A percentile compares a stretch with the other conserved stretches of the same genome.
Conservation (phyloP, 2,329 filamentous ascomycete species). For the Paecilomyces variotii region DNA sequence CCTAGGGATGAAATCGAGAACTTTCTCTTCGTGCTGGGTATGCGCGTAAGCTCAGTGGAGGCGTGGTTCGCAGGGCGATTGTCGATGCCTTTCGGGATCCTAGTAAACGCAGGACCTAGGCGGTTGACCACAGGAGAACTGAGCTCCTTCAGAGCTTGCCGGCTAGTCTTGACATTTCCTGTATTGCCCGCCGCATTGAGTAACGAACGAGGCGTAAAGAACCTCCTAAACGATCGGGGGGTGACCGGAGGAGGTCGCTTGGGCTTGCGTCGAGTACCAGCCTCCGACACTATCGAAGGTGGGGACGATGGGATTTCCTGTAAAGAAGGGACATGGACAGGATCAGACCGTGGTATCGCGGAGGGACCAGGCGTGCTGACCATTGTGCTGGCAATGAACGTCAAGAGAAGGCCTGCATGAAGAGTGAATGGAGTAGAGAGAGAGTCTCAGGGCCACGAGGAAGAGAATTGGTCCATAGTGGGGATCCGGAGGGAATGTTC, state of each 20-base stretch:
- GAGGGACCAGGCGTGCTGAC: conserved; percentile 22
- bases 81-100: conserved; percentile 24
- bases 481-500: conserved; percentile 10
- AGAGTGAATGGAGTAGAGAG: background rate
- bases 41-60: conserved; percentile 23
- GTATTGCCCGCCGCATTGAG: conserved; percentile 25
- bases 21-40: conserved; percentile 39
- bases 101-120: conserved; percentile 34
- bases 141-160: conserved; percentile 38
- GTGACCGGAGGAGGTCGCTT: conserved; percentile 42
- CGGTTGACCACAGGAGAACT: conserved; percentile 36
- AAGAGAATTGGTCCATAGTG: conserved; percentile 12
- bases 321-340: conserved; percentile 19
- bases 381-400: conserved; percentile 18
- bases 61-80: conserved; percentile 18
- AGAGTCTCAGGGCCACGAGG: conserved; percentile 1
- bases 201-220: conserved; percentile 43
- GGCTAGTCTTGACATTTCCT: conserved; percentile 30
- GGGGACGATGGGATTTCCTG: conserved; percentile 35
- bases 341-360: conserved; percentile 27
- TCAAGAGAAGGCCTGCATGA: background rate
- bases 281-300: conserved; percentile 32
- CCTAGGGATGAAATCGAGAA: conserved; percentile 37
- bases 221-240: conserved; percentile 43
- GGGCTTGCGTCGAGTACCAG: conserved; percentile 27